phyloP scores from a whole-genome alignment of 2,329 filamentous ascomycete species.

The Amauroascus verrucosus region DNA sequence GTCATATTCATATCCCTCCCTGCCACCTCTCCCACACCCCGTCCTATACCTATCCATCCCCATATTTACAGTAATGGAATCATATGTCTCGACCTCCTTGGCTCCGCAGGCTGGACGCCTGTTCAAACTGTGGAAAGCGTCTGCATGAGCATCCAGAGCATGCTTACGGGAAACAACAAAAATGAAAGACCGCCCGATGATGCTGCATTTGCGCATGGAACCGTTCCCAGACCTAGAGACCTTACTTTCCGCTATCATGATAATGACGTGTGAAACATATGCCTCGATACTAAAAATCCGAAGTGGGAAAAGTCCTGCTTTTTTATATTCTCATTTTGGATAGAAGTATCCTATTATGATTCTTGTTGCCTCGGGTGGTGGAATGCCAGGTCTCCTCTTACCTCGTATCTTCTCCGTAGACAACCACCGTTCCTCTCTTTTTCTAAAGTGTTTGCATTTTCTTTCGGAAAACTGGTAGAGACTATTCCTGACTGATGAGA shows the following conservation, averaged over 20 bases:
- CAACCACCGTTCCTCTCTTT: background rate
- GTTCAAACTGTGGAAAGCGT: conserved; percentile 96
- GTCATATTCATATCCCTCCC: conserved; percentile 68
- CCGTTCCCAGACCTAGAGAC: conserved; percentile 69
- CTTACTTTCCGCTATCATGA: conserved; percentile 95
- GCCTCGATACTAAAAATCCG: background rate
- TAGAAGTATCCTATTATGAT: background rate
- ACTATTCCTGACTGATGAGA: background rate
- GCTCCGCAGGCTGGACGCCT: conserved; percentile 81
- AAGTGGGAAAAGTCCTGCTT: background rate
- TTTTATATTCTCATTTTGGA: too few relatives aligned
- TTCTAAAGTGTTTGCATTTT: background rate
- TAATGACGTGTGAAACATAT: conserved; percentile 40
- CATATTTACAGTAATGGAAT: conserved; percentile 98
- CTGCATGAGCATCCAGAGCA: conserved; percentile 95
- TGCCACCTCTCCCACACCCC: conserved; percentile 29
- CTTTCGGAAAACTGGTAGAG: background rate
- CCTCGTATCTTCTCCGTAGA: background rate
- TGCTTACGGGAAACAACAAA: conserved; percentile 90
- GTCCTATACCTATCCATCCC: conserved; percentile 79
- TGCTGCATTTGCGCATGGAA: conserved; percentile 74
- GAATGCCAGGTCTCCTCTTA: background rate
- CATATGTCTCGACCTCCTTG: conserved; percentile 90
- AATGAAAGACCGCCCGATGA: conserved; percentile 85
- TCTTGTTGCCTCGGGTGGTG: background rate